Evolutionary conservation across 1,139 yeast species (phyloP).

Genomic region (Zygosaccharomyces sapae): DNA sequence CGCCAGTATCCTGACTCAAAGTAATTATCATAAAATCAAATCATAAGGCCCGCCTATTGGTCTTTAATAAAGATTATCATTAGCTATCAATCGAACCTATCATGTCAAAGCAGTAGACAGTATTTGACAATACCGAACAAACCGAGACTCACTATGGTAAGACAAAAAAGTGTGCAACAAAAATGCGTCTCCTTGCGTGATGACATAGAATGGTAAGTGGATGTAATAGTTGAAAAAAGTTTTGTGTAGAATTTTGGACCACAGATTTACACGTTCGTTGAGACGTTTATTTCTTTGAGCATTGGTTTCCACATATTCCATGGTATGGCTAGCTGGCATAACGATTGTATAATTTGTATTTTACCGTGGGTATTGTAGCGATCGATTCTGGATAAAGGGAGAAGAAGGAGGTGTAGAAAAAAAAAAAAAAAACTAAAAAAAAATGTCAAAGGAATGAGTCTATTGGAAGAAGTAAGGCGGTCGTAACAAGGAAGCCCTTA

Average conservation of each 20-base stretch:
- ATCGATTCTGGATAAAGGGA: too few relatives aligned
- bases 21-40: background rate
- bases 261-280: constrained; percentile 5
- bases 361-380: too few relatives aligned
- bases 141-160: constrained; percentile 35
- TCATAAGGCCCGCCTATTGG: background rate
- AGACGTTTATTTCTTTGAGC: constrained; percentile 15
- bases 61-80: background rate
- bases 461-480: too few relatives aligned
- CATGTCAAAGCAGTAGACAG: constrained; percentile 16
- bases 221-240: constrained; percentile 42
- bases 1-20: background rate
- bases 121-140: constrained; percentile 34
- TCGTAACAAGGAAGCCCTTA: too few relatives aligned
- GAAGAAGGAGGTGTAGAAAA: too few relatives aligned
- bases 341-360: constrained; percentile 8
- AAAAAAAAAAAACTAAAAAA: too few relatives aligned
- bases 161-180: constrained; percentile 37
- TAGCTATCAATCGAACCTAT: background rate
- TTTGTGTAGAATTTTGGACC: constrained; percentile 21
- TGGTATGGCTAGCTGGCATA: constrained; percentile 13
- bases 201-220: constrained; percentile 41
- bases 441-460: too few relatives aligned
- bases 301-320: constrained; percentile 17
- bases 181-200: constrained; percentile 41